Evolutionary conservation across 257 asterid genomes (phyloP), one percentile per base, ranked within the genome.

Genomic region (Ilex aquifolium): DNA sequence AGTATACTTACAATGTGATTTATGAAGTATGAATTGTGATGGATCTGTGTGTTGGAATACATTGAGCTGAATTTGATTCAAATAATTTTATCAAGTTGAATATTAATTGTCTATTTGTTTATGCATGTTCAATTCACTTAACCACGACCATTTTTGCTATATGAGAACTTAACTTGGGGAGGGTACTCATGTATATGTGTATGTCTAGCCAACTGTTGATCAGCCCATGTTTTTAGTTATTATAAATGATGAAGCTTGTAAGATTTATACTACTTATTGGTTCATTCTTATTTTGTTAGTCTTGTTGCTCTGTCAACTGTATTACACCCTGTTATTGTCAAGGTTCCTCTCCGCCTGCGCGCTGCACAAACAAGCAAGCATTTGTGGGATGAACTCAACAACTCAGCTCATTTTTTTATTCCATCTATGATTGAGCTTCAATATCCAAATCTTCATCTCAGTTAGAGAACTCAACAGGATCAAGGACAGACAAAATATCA

Each of bases 391-490:
- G n/a, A n/a, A n/a, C n/a, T n/a, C n/a, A n/a, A n/a, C n/a, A n/a
- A n/a, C n/a, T n/a, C n/a, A n/a, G n/a, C n/a, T n/a, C n/a, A n/a
- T n/a, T n/a, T n/a, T n/a, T n/a, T n/a, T n/a, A n/a, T n/a, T n/a
- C n/a, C n/a, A n/a, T n/a, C n/a, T n/a, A n/a, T n/a, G 60, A 29
- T 61, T 61, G 90, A 36, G 77, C 65, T 65, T 78, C 95, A 60
- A 66, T 69, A 57, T 69, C 76, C 62, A 46, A 67, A 62, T 72
- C 72, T 36, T 65, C 65, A 70, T 83, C 86, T 62, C 65, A 74
- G 77, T 44, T 73, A 60, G 80, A 70, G 56, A 82, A 66, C 56
- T 73, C 79, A 59, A 63, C 60, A 56, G 81, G 68, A 64, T 80
- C 79, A 30, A 65, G 59, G 71, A 27, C 4, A 42, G 75, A 72